Evolutionary conservation across 352 stramenopile genomes (phyloP).

Genomic region (Pythium brassicae): DNA sequence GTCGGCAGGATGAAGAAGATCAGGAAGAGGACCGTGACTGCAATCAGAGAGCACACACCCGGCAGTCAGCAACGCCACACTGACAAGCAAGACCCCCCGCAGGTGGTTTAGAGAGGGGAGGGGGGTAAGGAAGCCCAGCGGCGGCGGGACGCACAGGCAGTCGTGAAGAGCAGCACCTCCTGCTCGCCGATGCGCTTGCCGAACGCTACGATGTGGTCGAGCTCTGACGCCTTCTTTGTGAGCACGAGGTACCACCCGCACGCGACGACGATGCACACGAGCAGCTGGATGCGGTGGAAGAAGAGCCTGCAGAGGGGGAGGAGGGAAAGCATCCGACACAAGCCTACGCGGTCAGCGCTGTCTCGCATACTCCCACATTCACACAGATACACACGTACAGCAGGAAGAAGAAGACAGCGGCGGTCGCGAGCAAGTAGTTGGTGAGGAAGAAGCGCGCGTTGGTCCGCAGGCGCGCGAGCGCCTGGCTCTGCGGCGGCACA

Average conservation of each 20-base stretch:
- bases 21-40: conserved; percentile 66
- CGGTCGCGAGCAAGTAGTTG: conserved; percentile 55
- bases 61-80: neutral
- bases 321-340: too few relatives aligned
- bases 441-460: conserved; percentile 73
- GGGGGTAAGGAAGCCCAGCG: too few relatives aligned
- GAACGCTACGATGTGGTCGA: conserved; percentile 46
- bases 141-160: conserved; percentile 35
- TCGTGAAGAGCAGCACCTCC: conserved; percentile 58
- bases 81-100: too few relatives aligned
- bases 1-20: conserved; percentile 71
- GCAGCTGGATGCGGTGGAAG: conserved; percentile 65
- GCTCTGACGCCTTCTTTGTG: conserved; percentile 24
- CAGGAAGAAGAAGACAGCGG: conserved; percentile 8
- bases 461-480: conserved; percentile 48
- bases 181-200: conserved; percentile 57
- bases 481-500: conserved; percentile 39
- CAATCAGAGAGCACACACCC: conserved; percentile 1
- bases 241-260: conserved; percentile 67
- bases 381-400: neutral
- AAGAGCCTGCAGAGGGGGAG: conserved; percentile 36
- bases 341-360: too few relatives aligned
- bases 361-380: too few relatives aligned
- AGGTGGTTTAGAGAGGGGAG: too few relatives aligned
- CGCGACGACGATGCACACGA: conserved; percentile 56